Evolutionary conservation across 2,329 filamentous ascomycete species (phyloP).

Genomic region (Sporothrix humicola): DNA sequence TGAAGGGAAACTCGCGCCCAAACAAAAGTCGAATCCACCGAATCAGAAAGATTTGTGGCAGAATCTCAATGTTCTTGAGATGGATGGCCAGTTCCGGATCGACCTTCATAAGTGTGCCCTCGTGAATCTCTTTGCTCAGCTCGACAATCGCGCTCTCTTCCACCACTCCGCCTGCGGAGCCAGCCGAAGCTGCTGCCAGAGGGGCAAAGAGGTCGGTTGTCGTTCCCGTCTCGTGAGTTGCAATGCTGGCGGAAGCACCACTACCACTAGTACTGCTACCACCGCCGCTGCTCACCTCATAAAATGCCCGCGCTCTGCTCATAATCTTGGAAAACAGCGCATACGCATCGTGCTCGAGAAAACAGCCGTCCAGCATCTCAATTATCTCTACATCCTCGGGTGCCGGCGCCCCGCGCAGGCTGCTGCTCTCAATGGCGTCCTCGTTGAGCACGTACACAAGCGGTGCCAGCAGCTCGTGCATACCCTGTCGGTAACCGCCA

Average conservation of each 20-base stretch:
- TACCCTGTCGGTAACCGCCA: slow-evolving; percentile 93
- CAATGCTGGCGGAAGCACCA: neutral
- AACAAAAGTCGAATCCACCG: slow-evolving; percentile 95
- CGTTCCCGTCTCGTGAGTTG: slow-evolving; percentile 1
- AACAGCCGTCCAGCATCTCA: slow-evolving; percentile 71
- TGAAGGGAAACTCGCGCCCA: slow-evolving; percentile 89
- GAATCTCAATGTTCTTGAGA: slow-evolving; percentile 79
- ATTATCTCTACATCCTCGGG: slow-evolving; percentile 61
- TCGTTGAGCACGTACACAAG: slow-evolving; percentile 82
- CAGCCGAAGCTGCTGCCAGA: neutral
- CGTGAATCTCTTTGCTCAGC: slow-evolving; percentile 85
- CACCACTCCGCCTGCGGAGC: slow-evolving; percentile 45
- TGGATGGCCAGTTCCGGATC: slow-evolving; percentile 62
- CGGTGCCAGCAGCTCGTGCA: slow-evolving; percentile 94
- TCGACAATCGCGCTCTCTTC: slow-evolving; percentile 73
- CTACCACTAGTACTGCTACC: neutral
- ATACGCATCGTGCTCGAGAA: slow-evolving; percentile 90
- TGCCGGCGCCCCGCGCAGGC: slow-evolving; percentile 41
- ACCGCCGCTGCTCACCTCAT: slow-evolving; percentile 67
- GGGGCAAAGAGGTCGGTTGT: slow-evolving; percentile 9
- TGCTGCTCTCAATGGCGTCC: slow-evolving; percentile 67
- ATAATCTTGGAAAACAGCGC: slow-evolving; percentile 84
- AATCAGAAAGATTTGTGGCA: slow-evolving; percentile 97
- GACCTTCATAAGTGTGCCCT: slow-evolving; percentile 70
- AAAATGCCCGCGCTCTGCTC: slow-evolving; percentile 84